phyloP scores from a whole-genome alignment of 108 stramenopile genomes.

The Conticribra weissflogii region DNA sequence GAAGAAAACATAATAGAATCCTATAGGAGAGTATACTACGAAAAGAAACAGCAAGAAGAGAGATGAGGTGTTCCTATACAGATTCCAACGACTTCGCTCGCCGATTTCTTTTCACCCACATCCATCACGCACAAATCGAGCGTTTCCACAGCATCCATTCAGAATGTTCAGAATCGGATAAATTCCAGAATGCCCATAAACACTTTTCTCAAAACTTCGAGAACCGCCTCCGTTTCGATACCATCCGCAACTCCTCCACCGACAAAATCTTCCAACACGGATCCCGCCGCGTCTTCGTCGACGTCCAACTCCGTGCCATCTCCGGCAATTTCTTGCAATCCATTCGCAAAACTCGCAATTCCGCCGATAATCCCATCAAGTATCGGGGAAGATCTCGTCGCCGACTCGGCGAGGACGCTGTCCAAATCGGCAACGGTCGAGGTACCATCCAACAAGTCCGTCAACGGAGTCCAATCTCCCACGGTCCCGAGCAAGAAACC shows the following conservation, averaged over 20 bases:
- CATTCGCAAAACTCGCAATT: constrained; percentile 34
- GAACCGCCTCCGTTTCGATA: constrained; percentile 36
- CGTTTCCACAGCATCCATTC: too few species aligned
- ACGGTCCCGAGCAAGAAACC: constrained; percentile 30
- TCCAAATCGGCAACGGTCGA: constrained; percentile 22
- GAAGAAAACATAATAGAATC: too few species aligned
- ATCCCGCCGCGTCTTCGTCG: constrained; percentile 32
- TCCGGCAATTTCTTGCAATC: constrained; percentile 21
- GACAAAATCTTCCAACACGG: constrained; percentile 40
- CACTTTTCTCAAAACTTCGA: constrained; percentile 34
- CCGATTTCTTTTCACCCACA: too few species aligned
- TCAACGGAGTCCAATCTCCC: constrained; percentile 10
- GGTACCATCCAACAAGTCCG: constrained; percentile 24
- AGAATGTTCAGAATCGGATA: constrained; percentile 24
- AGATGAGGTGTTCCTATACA: too few species aligned
- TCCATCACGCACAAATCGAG: too few species aligned
- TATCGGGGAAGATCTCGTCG: constrained; percentile 5
- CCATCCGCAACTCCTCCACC: constrained; percentile 35
- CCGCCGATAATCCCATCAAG: constrained; percentile 33
- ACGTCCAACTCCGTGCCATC: constrained; percentile 25
- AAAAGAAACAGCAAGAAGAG: too few species aligned
- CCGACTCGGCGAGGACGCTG: constrained; percentile 17
- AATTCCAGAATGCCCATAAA: constrained; percentile 39
- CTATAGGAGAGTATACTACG: too few species aligned
- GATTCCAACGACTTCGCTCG: too few species aligned